A percentile compares a stretch with the other conserved stretches of the same genome.
These are phyloP conservation scores for Camelina neglecta DNA, from an alignment of 345 rosid species.

Conservation along the genomic window DNA sequence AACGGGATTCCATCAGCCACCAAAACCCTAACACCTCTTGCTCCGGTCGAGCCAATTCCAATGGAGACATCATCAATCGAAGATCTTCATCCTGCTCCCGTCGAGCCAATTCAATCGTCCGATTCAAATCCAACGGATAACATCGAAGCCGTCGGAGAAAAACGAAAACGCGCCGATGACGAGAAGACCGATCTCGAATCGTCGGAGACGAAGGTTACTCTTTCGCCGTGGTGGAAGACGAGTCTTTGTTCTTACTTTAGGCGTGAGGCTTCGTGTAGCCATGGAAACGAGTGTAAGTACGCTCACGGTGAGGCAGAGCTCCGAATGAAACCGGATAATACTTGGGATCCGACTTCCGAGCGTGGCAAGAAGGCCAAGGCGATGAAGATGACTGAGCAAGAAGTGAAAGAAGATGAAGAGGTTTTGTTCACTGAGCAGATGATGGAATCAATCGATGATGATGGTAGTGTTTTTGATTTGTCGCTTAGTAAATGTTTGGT, in stretches of 20 bases:
- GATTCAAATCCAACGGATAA: constrained; percentile 39
- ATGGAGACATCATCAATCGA: constrained; percentile 5
- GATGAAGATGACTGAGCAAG: constrained; percentile 44
- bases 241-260: constrained; percentile 91
- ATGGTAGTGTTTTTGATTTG: constrained; percentile 44
- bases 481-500: constrained; percentile 75
- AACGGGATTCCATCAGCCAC: background rate
- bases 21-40: background rate
- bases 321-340: constrained; percentile 66
- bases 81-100: constrained; percentile 28
- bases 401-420: constrained; percentile 42
- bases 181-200: constrained; percentile 25
- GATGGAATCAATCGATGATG: constrained; percentile 51
- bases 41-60: background rate
- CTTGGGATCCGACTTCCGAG: constrained; percentile 99
- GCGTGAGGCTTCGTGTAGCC: constrained; percentile 64
- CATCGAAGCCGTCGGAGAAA: constrained; percentile 53
- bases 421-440: constrained; percentile 68
- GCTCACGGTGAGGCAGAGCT: constrained; percentile 95
- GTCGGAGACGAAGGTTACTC: constrained; percentile 42
- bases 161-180: constrained; percentile 67
- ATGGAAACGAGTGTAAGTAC: constrained; percentile 73
- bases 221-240: constrained; percentile 64
- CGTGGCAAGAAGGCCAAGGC: constrained; percentile 64
- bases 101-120: constrained; percentile 32